phyloP scores from a whole-genome alignment of 345 rosid species.

The Salix viminalis region DNA sequence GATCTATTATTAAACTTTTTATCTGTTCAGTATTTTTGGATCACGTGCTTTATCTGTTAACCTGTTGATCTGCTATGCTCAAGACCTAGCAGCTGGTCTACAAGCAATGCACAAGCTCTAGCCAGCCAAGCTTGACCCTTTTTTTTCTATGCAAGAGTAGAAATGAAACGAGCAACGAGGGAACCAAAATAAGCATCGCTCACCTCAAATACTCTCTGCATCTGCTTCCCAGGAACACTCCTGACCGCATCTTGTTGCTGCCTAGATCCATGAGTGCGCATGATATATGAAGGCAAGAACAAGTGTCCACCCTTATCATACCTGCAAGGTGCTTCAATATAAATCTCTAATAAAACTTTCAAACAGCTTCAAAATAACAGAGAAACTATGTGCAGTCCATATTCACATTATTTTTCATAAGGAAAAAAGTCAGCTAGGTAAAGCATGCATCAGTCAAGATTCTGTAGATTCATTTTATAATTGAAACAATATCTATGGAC shows the following conservation, averaged over 20 bases:
- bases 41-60: neutral
- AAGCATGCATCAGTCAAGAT: neutral
- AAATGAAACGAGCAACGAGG: neutral
- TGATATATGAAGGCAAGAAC: slow-evolving; percentile 30
- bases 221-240: slow-evolving; percentile 15
- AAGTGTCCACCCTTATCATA: slow-evolving; percentile 32
- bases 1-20: neutral
- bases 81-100: neutral
- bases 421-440: neutral
- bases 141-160: neutral
- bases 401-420: neutral
- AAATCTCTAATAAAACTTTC: neutral
- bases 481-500: neutral
- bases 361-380: slow-evolving; percentile 1
- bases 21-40: neutral
- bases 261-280: slow-evolving; percentile 34
- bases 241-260: slow-evolving; percentile 25
- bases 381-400: neutral
- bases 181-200: neutral
- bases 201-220: slow-evolving; percentile 33
- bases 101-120: neutral
- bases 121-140: neutral
- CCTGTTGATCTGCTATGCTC: neutral
- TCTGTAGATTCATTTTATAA: neutral
- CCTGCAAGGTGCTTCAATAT: slow-evolving; percentile 11